Evolutionary conservation across 1,139 yeast species (phyloP).

Genomic region (Hansenula anomala): DNA sequence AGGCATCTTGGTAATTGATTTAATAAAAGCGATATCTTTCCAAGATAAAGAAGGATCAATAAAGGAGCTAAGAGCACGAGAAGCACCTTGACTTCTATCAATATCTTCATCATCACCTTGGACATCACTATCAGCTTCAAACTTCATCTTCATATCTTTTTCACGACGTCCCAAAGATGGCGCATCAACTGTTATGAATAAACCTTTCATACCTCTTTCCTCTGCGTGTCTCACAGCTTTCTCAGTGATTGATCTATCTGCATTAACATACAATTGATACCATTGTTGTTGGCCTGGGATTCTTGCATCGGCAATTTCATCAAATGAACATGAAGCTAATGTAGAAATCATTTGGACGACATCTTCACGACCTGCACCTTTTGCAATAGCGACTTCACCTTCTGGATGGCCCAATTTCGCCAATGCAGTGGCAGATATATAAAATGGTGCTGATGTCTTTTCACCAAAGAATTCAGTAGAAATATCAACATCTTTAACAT

Average conservation of each 20-base stretch:
- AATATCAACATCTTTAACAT: slow-evolving; percentile 50
- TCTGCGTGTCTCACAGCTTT: slow-evolving; percentile 50
- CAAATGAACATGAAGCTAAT: slow-evolving; percentile 68
- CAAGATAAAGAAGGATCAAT: slow-evolving; percentile 73
- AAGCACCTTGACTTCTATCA: slow-evolving; percentile 78
- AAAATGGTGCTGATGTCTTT: slow-evolving; percentile 61
- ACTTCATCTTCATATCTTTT: slow-evolving; percentile 64
- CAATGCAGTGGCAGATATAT: slow-evolving; percentile 75
- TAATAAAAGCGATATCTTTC: slow-evolving; percentile 40
- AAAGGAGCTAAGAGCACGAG: slow-evolving; percentile 78
- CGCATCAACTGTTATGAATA: slow-evolving; percentile 77
- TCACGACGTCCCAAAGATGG: slow-evolving; percentile 95
- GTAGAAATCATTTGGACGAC: slow-evolving; percentile 81
- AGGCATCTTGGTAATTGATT: slow-evolving; percentile 40
- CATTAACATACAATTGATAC: slow-evolving; percentile 86
- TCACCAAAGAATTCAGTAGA: slow-evolving; percentile 50
- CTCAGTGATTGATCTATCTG: slow-evolving; percentile 57
- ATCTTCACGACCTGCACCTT: slow-evolving; percentile 64
- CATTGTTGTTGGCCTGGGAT: slow-evolving; percentile 57
- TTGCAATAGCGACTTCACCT: slow-evolving; percentile 75
- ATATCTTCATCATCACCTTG: slow-evolving; percentile 48
- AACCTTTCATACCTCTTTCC: slow-evolving; percentile 54
- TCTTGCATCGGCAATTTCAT: slow-evolving; percentile 63
- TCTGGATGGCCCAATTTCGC: slow-evolving; percentile 79
- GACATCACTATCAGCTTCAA: slow-evolving; percentile 55